Conservation (phyloP, 495 filamentous ascomycete species). For the Xylaria cubensis region DNA sequence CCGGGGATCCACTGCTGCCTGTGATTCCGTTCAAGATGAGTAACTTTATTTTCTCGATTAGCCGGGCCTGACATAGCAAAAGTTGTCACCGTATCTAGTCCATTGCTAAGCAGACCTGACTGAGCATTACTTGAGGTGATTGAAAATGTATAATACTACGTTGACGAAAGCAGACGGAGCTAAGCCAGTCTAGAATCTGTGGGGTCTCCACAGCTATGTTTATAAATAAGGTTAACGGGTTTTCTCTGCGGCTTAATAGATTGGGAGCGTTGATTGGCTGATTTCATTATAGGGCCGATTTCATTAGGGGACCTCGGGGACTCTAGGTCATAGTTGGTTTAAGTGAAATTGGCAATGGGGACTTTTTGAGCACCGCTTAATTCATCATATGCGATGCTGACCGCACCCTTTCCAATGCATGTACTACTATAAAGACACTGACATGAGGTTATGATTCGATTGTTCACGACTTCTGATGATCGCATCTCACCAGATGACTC, state of each 20-base stretch:
- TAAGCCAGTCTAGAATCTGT: background rate
- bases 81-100: background rate
- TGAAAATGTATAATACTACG: background rate
- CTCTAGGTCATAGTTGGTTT: background rate
- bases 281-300: too few species aligned
- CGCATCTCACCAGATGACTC: background rate
- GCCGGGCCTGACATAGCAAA: background rate
- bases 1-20: background rate
- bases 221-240: background rate
- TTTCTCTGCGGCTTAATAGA: too few species aligned
- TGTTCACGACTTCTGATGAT: background rate
- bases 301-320: too few species aligned
- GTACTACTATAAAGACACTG: background rate
- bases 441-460: slow-evolving; percentile 3
- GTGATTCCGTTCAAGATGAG: background rate
- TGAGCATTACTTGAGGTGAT: background rate
- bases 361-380: background rate
- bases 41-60: background rate
- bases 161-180: background rate
- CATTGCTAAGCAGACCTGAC: background rate
- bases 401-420: background rate
- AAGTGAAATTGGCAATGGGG: background rate
- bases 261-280: too few species aligned
- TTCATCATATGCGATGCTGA: background rate
- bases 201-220: background rate